These are phyloP conservation scores for Elaeagnus macrophylla DNA, from an alignment of 306 rosid genomes.

Conservation along the genomic window DNA sequence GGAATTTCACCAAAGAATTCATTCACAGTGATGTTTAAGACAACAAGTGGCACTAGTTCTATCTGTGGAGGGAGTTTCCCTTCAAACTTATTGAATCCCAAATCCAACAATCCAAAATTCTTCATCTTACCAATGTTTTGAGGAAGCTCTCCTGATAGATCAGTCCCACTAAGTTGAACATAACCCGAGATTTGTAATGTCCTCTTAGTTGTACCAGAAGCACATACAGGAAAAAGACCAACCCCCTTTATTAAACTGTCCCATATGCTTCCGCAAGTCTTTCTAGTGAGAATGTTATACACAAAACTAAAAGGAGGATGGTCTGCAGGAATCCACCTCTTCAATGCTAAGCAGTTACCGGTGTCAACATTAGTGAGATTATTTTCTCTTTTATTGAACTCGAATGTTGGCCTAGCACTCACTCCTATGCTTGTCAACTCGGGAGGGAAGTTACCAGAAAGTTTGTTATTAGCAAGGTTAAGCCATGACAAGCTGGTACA, in stretches of 20 bases:
- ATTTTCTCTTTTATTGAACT: constrained; percentile 25
- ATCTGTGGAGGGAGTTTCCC: constrained; percentile 66
- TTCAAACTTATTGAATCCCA: constrained; percentile 46
- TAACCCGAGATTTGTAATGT: constrained; percentile 59
- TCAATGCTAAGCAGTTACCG: constrained; percentile 82
- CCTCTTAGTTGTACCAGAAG: constrained; percentile 29
- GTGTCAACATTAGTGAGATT: constrained; percentile 42
- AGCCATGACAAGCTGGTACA: constrained; percentile 88
- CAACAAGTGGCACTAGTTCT: constrained; percentile 47
- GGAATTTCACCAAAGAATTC: constrained; percentile 73
- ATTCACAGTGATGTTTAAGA: constrained; percentile 53
- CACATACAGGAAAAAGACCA: constrained; percentile 50
- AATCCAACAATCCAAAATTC: constrained; percentile 59
- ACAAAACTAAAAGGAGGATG: constrained; percentile 89
- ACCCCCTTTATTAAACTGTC: constrained; percentile 61
- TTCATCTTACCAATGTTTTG: constrained; percentile 50
- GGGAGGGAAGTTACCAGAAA: constrained; percentile 54
- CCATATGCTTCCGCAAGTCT: constrained; percentile 73
- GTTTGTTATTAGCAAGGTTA: constrained; percentile 76
- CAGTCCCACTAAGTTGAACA: constrained; percentile 66
- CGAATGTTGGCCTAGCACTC: constrained; percentile 47
- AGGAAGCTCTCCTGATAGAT: constrained; percentile 62
- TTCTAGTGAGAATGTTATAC: constrained; percentile 60
- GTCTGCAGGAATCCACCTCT: constrained; percentile 89
- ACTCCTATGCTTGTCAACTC: constrained; percentile 63